Percentiles rank a stretch among this genome's conserved stretches.
These are phyloP conservation scores for Huntiella omanensis DNA, from an alignment of 2,329 filamentous ascomycete species.

Conservation along the genomic window DNA sequence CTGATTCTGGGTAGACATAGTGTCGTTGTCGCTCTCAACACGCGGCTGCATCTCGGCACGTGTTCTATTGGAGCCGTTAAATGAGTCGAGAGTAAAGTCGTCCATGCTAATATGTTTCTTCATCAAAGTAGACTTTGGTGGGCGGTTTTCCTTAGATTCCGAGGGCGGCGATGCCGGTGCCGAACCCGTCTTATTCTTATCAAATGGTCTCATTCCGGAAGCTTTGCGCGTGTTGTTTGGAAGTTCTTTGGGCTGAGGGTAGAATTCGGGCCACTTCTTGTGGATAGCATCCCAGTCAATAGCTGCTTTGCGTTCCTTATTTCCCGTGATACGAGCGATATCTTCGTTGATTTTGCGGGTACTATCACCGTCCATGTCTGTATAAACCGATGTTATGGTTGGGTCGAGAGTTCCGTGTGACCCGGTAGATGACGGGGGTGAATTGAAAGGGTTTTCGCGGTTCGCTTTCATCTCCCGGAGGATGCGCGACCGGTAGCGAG, in stretches of 20 bases:
- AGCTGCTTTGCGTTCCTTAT: constrained; percentile 20
- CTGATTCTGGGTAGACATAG: constrained; percentile 22
- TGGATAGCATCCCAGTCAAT: constrained; percentile 27
- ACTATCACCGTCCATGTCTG: constrained; percentile 34
- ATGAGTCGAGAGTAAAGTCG: constrained; percentile 24
- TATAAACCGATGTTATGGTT: constrained; percentile 33
- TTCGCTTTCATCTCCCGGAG: constrained; percentile 33
- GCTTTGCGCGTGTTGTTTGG: constrained; percentile 9
- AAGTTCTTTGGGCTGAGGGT: constrained; percentile 21
- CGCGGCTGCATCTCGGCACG: constrained; percentile 34
- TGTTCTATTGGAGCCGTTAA: constrained; percentile 22
- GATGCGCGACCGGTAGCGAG: constrained; percentile 28
- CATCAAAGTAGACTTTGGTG: constrained; percentile 15
- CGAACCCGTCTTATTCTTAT: constrained; percentile 1
- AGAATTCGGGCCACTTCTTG: constrained; percentile 35
- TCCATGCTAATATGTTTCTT: constrained; percentile 17
- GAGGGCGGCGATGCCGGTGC: constrained; percentile 1
- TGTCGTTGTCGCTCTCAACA: constrained; percentile 31
- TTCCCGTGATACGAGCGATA: constrained; percentile 24
- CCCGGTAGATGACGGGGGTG: constrained; percentile 37
- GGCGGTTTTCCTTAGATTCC: constrained; percentile 27
- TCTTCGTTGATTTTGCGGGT: constrained; percentile 32
- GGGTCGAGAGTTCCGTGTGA: constrained; percentile 37
- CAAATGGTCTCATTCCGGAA: not conserved
- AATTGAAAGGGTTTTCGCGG: constrained; percentile 37